Base-by-base conservation (phyloP, 306 rosid species). In the Cyamopsis tetragonoloba region DNA sequence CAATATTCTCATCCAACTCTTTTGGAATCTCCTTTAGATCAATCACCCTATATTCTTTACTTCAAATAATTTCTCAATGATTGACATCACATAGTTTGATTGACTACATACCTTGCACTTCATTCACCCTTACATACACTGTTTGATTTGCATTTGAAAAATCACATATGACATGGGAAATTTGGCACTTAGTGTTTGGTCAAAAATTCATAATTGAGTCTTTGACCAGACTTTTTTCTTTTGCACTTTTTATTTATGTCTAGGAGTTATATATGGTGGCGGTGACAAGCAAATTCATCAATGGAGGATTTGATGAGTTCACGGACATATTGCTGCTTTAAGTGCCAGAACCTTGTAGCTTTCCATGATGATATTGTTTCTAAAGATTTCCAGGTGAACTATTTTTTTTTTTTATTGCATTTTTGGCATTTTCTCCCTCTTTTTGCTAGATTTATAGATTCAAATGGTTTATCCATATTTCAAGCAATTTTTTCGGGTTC, bases 361-460 rank as follows among this genome's bases (percentile, higher is more conserved):
- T 50, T 70, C 39, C 95, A 84, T 62, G 86, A 91, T 68, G 87
- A 88, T 64, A 81, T 91, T 18, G 55, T 84, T 80, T 86, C 88
- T 49, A 91, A 91, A 75, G 62, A 37, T 48, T 91, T 86, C 67
- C 89, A 75, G 95, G 97, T 87, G 64, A 84, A 48, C 19, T 50
- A 63, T 70, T 17, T 9, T 57, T 22, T 64, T 50, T 67, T 70
- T 17, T 9, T 57, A 20, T 64, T 65, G 14, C 12, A 62, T 42
- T 78, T 64, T 65, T 35, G 41, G 46, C 27, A 64, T 38, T 75
- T 76, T 70, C 50, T 58, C 46, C 34, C 6, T 75, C 55, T 50
- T 66, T 51, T 15, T 31, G 66, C 15, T 65, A 26, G 49, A 13
- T 57, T 64, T 46, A 13, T 42, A 6, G 11, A 11, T 41, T 70